These are phyloP conservation scores for Mycotypha africana DNA, from an alignment of 371 early-diverging fungal genomes.

Conservation along the genomic window DNA sequence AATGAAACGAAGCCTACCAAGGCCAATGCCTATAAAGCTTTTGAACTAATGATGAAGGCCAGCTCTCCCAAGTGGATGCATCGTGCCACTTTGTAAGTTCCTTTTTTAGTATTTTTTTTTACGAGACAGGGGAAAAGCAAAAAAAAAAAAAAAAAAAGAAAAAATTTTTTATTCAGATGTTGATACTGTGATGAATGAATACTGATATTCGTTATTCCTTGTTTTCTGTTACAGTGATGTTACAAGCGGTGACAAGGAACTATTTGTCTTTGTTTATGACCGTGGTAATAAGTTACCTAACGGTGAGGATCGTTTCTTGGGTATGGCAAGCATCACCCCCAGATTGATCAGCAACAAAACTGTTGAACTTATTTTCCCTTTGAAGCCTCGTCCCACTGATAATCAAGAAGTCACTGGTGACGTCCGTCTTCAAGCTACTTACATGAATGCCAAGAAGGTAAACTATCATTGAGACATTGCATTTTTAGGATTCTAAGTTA, in stretches of 20 bases:
- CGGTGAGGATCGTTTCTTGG: slow-evolving; percentile 56
- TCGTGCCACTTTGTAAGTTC: slow-evolving; percentile 58
- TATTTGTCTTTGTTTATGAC: slow-evolving; percentile 63
- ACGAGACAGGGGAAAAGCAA: too few relatives aligned
- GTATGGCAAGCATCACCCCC: slow-evolving; percentile 56
- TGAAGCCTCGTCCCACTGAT: slow-evolving; percentile 36
- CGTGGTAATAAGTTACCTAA: slow-evolving; percentile 34
- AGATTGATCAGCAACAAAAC: slow-evolving; percentile 49
- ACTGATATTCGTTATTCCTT: too few relatives aligned
- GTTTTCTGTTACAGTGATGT: slow-evolving; percentile 51
- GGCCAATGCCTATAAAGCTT: slow-evolving; percentile 7
- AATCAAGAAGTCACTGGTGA: slow-evolving; percentile 56
- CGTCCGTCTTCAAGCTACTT: slow-evolving; percentile 58
- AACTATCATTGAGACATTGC: too few relatives aligned
- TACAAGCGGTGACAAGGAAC: slow-evolving; percentile 49
- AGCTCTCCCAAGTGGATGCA: slow-evolving; percentile 62
- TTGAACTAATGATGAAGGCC: slow-evolving; percentile 41
- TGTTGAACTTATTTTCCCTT: slow-evolving; percentile 63
- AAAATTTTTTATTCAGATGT: too few relatives aligned
- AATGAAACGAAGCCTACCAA: too few relatives aligned
- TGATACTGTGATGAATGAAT: too few relatives aligned
- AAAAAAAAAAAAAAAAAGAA: too few relatives aligned
- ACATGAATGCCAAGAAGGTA: slow-evolving; percentile 22
- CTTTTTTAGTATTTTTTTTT: too few relatives aligned
- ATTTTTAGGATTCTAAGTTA: too few relatives aligned